Evolutionary conservation across 805 yeast genomes (phyloP).

Genomic region (Saccharomycopsis capsularis): DNA sequence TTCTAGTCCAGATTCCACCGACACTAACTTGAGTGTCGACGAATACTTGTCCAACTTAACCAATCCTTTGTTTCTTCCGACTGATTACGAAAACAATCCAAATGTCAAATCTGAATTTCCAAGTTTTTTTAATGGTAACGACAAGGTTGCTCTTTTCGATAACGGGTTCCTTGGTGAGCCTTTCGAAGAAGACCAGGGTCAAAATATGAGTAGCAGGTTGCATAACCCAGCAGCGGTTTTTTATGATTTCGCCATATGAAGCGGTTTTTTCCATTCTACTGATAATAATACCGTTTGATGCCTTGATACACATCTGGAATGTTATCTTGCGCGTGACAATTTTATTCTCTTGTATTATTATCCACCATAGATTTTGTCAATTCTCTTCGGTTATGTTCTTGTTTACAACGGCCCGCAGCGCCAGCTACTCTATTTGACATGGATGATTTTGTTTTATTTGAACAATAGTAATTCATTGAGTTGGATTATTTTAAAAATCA

Average conservation of each 20-base stretch:
- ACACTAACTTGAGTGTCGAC: constrained; percentile 15
- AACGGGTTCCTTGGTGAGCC: constrained; percentile 7
- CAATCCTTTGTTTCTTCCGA: constrained; percentile 18
- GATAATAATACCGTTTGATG: background rate
- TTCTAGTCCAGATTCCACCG: constrained; percentile 1
- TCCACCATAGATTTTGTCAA: background rate
- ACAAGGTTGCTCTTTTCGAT: background rate
- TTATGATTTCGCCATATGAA: constrained; percentile 4
- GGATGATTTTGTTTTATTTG: constrained; percentile 18
- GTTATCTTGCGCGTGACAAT: background rate
- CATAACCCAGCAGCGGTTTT: constrained; percentile 23
- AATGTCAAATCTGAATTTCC: constrained; percentile 12
- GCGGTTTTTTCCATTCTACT: background rate
- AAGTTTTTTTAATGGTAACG: background rate
- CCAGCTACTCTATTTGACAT: constrained; percentile 17
- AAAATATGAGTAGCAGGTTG: constrained; percentile 18
- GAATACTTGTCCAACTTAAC: constrained; percentile 21
- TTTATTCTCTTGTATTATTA: background rate
- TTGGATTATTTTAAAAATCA: constrained; percentile 1
- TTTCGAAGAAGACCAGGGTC: constrained; percentile 10
- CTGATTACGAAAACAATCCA: constrained; percentile 8
- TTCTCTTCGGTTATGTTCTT: constrained; percentile 2
- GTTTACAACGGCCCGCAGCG: constrained; percentile 21
- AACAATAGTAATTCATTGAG: background rate
- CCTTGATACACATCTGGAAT: too few relatives aligned